These are phyloP conservation scores for Marasmius tenuissimus DNA, from an alignment of 1,284 basidiomycete species.

Conservation along the genomic window DNA sequence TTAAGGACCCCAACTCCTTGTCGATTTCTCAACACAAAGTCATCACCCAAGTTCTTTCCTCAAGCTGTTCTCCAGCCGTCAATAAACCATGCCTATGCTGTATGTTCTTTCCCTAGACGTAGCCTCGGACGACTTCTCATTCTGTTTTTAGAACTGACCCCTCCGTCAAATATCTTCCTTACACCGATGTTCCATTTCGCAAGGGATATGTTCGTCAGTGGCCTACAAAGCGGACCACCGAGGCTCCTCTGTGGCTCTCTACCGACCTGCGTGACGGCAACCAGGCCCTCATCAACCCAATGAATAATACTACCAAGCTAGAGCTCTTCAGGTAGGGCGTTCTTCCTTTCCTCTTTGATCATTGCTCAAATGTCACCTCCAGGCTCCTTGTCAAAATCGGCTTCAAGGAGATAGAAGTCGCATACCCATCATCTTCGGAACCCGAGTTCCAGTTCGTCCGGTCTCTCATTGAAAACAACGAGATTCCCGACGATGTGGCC, in stretches of 20 bases:
- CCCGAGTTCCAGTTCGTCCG: constrained; percentile 87
- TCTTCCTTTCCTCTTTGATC: not conserved
- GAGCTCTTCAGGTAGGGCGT: constrained; percentile 70
- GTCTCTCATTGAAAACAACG: constrained; percentile 68
- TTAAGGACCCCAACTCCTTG: not conserved
- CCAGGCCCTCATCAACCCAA: constrained; percentile 86
- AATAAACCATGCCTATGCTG: constrained; percentile 32
- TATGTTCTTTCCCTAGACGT: constrained; percentile 15
- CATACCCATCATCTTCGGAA: constrained; percentile 86
- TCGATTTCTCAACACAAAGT: not conserved
- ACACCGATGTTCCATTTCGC: constrained; percentile 65
- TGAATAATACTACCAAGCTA: constrained; percentile 82
- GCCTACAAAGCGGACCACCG: constrained; percentile 71
- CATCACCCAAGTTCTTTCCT: not conserved
- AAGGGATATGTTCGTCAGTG: constrained; percentile 67
- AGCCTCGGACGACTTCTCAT: constrained; percentile 4
- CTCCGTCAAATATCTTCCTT: constrained; percentile 74
- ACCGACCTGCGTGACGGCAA: constrained; percentile 92
- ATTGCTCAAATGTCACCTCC: not conserved
- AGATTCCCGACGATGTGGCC: constrained; percentile 86
- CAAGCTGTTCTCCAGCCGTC: not conserved
- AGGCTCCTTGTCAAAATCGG: constrained; percentile 71
- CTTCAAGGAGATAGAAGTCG: constrained; percentile 90
- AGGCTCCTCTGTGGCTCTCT: constrained; percentile 84
- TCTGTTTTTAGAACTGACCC: constrained; percentile 56